Evolutionary conservation across 305 asterid genomes (phyloP), one percentile per base, ranked within the genome.

Genomic region (Ilex paraguariensis): DNA sequence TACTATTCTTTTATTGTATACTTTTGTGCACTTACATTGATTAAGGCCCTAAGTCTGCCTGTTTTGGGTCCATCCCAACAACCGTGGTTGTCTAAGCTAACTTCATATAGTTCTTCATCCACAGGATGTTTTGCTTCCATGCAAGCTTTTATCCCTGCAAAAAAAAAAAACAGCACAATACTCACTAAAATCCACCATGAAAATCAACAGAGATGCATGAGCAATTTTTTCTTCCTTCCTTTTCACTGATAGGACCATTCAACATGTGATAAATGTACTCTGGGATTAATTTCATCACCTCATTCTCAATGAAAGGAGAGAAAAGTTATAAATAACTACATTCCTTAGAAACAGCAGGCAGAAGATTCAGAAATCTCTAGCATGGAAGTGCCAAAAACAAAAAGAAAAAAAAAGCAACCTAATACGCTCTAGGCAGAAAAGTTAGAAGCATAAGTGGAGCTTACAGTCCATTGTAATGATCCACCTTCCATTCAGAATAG

Each of bases 401-500:
- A 8, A 45, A 7, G 53, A 49, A 12, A 3, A 11, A 12, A 7
- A 49, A n/a, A 3, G 16, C 36, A 46, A 44, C 13, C 12, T 4
- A 63, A 32, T 15, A 8, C 14, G 50, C 33, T 14, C 9, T 5
- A 36, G 48, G 6, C 28, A 21, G 28, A 16, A 21, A 17, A 32
- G n/a, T 51, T 17, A 45, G 39, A 64, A 11, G 44, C 60, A 62
- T 57, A 48, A 53, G 64, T 13, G 56, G 67, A 62, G 63, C 97
- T 82, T 81, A 93, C 99, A 93, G 48, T 82, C 95, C 75, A 84
- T 73, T 17, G 87, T 76, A 36, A 93, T 81, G 70, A 90, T 66
- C 97, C 99, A 93, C 75, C 70, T 87, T 61, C 97, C 97, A 54
- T 85, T 74, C 74, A 90, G 72, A 66, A 93, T 86, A 3, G 89